Conservation (phyloP, 345 rosid species). For the Schrenkiella parvula region DNA sequence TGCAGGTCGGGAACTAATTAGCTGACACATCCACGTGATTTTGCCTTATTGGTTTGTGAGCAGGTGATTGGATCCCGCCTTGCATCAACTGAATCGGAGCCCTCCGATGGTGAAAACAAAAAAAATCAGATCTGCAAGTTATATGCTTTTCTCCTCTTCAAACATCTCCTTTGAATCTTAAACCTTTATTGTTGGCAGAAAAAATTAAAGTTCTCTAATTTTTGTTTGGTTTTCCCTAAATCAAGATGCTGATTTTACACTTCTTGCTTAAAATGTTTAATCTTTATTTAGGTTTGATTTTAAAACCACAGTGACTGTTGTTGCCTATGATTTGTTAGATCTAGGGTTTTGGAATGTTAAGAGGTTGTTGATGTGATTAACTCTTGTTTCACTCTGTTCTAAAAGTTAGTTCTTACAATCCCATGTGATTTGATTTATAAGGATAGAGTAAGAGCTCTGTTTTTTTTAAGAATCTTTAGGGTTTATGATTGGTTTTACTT, state of each 20-base stretch:
- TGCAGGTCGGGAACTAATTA: slow-evolving; percentile 99
- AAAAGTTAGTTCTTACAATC: neutral
- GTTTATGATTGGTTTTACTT: neutral
- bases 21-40: slow-evolving; percentile 26
- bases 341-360: neutral
- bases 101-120: slow-evolving; percentile 41
- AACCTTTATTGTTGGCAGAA: neutral
- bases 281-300: neutral
- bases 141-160: neutral
- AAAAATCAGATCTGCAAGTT: slow-evolving; percentile 13
- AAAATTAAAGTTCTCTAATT: neutral
- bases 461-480: neutral
- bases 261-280: neutral
- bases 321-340: neutral
- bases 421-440: neutral
- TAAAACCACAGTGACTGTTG: neutral
- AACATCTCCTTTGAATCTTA: neutral
- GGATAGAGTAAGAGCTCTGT: neutral
- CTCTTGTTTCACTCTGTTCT: neutral
- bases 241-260: neutral
- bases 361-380: neutral
- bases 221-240: neutral
- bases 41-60: slow-evolving; percentile 25
- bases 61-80: slow-evolving; percentile 80
- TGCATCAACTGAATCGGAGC: slow-evolving; percentile 99